These are phyloP conservation scores for Inga oerstediana DNA, from an alignment of 306 rosid species.

Conservation along the genomic window DNA sequence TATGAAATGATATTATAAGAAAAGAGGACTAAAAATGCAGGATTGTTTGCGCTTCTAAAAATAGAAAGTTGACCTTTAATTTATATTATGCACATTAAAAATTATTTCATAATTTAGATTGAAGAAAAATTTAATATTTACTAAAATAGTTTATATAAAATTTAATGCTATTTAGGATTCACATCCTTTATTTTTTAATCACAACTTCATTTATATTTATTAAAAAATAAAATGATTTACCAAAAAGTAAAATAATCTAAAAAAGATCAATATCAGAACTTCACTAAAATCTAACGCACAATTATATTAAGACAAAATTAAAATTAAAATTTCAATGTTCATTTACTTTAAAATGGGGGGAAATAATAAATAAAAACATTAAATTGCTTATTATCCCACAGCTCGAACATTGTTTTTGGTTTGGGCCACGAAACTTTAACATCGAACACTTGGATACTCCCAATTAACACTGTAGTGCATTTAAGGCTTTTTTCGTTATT, in stretches of 20 bases:
- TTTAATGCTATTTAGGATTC: background rate
- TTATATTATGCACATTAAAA: background rate
- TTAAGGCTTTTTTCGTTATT: background rate
- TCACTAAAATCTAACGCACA: background rate
- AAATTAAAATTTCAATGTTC: too few relatives aligned
- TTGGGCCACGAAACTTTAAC: background rate
- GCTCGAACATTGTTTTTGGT: background rate
- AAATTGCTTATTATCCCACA: background rate
- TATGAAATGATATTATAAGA: too few relatives aligned
- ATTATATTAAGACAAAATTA: background rate
- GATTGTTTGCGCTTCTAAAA: background rate
- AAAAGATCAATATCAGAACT: background rate
- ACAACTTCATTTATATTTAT: background rate
- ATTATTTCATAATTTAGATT: background rate
- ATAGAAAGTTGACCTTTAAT: background rate
- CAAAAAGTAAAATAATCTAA: background rate
- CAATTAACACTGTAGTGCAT: background rate
- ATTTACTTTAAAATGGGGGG: background rate
- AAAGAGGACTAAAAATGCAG: background rate
- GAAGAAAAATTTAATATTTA: too few relatives aligned
- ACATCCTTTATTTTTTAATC: too few relatives aligned
- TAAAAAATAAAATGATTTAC: background rate
- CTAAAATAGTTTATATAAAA: too few relatives aligned
- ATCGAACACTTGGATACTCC: background rate
- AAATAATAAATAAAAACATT: too few relatives aligned